Evolutionary conservation across 1,284 basidiomycete genomes (phyloP), one percentile per base, ranked within the genome.

Genomic region (Boletellus sp.): DNA sequence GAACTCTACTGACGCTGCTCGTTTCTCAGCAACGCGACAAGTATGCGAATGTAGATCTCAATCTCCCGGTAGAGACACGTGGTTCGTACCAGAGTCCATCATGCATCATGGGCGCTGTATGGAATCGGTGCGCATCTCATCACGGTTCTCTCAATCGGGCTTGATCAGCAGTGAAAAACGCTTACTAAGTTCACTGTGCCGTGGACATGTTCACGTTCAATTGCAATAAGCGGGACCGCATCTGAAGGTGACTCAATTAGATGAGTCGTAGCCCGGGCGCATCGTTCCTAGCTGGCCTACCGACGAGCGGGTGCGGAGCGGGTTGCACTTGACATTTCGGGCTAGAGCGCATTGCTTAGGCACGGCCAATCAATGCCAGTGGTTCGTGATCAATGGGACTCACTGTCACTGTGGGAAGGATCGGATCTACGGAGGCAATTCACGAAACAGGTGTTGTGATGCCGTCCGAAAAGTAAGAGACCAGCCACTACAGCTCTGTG

Each of bases 401-500:
- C 33, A 24, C 44, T 15, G 30, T 32, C 13, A 32, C 30, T 50
- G 60, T 59, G 62, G 49, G 59, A 63, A 53, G 38, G 19, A 56
- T 54, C 61, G 52, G 63, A 63, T 61, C 63, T 52, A 50, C 56
- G 56, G 49, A 49, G 30, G 50, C 53, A 60, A 57, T 54, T 53
- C 55, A 54, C 47, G 54, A 48, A 60, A 62, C 55, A 41, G 57
- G 59, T 40, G 50, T 21, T 53, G 30, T 65, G 54, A 70, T 71
- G 69, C 63, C 63, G 61, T 62, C 55, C 54, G 53, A 52, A 47
- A 49, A 64, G 47, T 47, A 57, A 50, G 52, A 57, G 57, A 39
- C 56, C 67, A 68, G 57, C 69, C 65, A 66, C 56, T 58, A 53
- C 61, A 63, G 55, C 50, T 67, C 47, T 60, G 54, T 69, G 65